Percentiles rank a stretch among this genome's conserved stretches.
These are phyloP conservation scores for Chloris gayana DNA, from an alignment of 176 grass and related monocot genomes.

Conservation along the genomic window DNA sequence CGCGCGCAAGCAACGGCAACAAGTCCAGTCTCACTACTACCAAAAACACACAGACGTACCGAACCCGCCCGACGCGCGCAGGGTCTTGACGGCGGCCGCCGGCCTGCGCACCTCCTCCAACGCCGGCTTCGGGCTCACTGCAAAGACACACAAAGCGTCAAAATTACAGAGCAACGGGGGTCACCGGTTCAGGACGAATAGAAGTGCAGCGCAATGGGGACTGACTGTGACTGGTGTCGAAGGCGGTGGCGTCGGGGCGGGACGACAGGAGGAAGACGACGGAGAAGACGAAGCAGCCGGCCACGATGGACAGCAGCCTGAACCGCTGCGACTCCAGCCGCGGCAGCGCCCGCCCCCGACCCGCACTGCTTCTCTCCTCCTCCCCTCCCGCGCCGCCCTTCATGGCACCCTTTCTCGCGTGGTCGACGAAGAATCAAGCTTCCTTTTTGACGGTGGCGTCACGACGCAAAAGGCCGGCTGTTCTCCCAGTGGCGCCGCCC, in stretches of 20 bases:
- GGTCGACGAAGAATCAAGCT: neutral
- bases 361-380: conserved; percentile 33
- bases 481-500: neutral
- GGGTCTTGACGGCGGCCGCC: conserved; percentile 32
- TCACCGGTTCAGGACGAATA: neutral
- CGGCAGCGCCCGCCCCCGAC: neutral
- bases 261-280: conserved; percentile 78
- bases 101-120: neutral
- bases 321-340: conserved; percentile 68
- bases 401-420: conserved; percentile 9
- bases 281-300: conserved; percentile 76
- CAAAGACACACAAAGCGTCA: neutral
- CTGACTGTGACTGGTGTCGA: conserved; percentile 29
- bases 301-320: conserved; percentile 56
- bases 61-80: neutral
- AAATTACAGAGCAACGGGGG: neutral
- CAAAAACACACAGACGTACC: neutral
- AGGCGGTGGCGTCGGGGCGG: conserved; percentile 51
- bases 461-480: neutral
- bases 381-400: conserved; percentile 31
- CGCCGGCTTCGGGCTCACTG: conserved; percentile 50
- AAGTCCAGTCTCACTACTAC: no score
- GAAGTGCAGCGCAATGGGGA: accelerated
- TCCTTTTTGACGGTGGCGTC: neutral
- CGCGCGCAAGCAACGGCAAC: neutral